A percentile compares a stretch with the other conserved stretches of the same genome.
phyloP scores from a whole-genome alignment of 257 asterid genomes.

The Solanum pinnatisectum region DNA sequence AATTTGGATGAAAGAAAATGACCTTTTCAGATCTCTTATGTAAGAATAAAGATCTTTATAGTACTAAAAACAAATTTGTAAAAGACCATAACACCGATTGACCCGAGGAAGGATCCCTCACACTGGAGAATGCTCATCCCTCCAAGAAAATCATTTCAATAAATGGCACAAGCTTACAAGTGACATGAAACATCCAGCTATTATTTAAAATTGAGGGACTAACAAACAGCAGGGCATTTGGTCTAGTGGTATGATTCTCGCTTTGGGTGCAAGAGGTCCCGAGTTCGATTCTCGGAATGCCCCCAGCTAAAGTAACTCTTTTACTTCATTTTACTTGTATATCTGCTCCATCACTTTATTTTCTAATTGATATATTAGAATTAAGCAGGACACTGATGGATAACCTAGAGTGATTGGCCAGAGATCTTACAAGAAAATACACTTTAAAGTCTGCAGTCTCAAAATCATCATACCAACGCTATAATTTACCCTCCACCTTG shows the following conservation, averaged over 20 bases:
- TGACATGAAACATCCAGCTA: background rate
- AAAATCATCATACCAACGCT: background rate
- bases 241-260: conserved; percentile 86
- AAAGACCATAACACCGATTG: background rate
- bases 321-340: background rate
- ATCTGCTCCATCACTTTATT: background rate
- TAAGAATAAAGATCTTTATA: background rate
- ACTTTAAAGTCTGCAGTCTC: background rate
- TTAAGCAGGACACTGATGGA: background rate
- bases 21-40: background rate
- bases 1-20: background rate
- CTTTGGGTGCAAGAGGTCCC: conserved; percentile 82
- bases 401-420: background rate
- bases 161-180: background rate
- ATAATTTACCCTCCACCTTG: background rate
- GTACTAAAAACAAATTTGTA: background rate
- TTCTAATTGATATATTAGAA: background rate
- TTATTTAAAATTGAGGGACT: background rate
- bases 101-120: background rate
- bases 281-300: conserved; percentile 77
- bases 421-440: background rate
- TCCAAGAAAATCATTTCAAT: background rate
- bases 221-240: conserved; percentile 42
- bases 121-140: background rate
- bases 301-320: conserved; percentile 16